phyloP scores from a whole-genome alignment of 768 basidiomycete genomes.

The Suillus discolor region DNA sequence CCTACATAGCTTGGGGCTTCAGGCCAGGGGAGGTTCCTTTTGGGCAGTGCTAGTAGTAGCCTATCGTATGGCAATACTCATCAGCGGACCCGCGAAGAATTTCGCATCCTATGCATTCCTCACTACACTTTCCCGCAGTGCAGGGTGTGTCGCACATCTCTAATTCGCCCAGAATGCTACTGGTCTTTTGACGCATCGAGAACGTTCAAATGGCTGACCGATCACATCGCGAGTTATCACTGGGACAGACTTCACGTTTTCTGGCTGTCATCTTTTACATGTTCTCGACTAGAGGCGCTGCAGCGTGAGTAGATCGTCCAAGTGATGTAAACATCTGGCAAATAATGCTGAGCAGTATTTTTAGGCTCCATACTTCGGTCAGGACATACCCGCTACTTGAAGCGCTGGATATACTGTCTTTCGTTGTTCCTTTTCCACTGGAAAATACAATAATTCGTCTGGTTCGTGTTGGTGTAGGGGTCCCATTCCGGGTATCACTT shows the following conservation, averaged over 20 bases:
- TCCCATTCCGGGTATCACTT: not conserved
- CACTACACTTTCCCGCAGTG: constrained; percentile 26
- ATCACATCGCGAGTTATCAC: constrained; percentile 51
- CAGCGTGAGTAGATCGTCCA: constrained; percentile 3
- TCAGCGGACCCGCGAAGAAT: not conserved
- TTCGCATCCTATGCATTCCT: not conserved
- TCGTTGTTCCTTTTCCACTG: constrained; percentile 20
- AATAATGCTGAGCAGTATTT: not conserved
- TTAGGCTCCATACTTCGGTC: constrained; percentile 12
- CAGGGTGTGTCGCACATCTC: constrained; percentile 52
- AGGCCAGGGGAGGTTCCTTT: not conserved
- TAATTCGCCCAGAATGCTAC: not conserved
- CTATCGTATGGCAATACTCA: not conserved
- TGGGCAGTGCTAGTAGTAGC: not conserved
- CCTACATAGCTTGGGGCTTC: not conserved
- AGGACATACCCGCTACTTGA: constrained; percentile 23
- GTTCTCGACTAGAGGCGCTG: constrained; percentile 12
- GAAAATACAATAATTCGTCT: not conserved
- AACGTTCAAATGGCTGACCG: constrained; percentile 49
- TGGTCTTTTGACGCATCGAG: constrained; percentile 15
- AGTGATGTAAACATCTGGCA: not conserved
- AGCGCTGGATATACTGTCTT: constrained; percentile 27
- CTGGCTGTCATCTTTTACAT: constrained; percentile 28
- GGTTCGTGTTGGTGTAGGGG: too few relatives aligned
- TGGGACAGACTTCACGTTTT: constrained; percentile 39